Percentiles rank a stretch among this genome's conserved stretches.
phyloP scores from a whole-genome alignment of 345 rosid genomes.

The Salix dunnii region DNA sequence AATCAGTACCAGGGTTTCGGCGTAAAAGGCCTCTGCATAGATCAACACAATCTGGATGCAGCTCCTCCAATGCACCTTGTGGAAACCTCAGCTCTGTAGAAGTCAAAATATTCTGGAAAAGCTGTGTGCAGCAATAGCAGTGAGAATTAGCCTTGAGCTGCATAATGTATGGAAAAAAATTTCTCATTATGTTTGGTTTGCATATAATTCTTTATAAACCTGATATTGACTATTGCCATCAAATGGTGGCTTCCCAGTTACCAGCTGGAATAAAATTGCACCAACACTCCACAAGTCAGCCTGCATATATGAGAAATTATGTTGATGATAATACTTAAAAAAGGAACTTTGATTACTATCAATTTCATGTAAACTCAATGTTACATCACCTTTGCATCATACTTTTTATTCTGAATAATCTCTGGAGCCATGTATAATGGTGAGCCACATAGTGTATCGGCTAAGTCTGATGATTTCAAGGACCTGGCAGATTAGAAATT shows the following conservation, averaged over 20 bases:
- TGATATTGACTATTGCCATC: slow-evolving; percentile 64
- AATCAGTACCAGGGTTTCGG: slow-evolving; percentile 55
- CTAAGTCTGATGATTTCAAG: slow-evolving; percentile 59
- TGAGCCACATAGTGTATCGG: slow-evolving; percentile 75
- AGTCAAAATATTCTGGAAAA: slow-evolving; percentile 66
- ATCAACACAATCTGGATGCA: slow-evolving; percentile 72
- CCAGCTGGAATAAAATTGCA: slow-evolving; percentile 73
- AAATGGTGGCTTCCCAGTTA: slow-evolving; percentile 81
- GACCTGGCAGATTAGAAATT: slow-evolving; percentile 41
- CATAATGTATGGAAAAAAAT: background rate
- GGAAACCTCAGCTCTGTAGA: slow-evolving; percentile 74
- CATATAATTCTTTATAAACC: slow-evolving; percentile 32
- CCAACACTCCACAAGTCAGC: slow-evolving; percentile 96
- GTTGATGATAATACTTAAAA: background rate
- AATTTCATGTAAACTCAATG: background rate
- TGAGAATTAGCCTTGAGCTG: background rate
- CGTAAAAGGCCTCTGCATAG: slow-evolving; percentile 70
- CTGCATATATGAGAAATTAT: slow-evolving; percentile 32
- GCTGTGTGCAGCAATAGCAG: slow-evolving; percentile 41
- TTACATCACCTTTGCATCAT: slow-evolving; percentile 77
- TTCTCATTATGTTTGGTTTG: background rate
- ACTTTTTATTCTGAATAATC: slow-evolving; percentile 70
- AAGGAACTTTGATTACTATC: background rate
- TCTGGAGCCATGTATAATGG: slow-evolving; percentile 93
- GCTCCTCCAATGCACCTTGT: slow-evolving; percentile 42